Evolutionary conservation across 2,329 filamentous ascomycete species (phyloP).

Genomic region (Exutisphaerella laricina): DNA sequence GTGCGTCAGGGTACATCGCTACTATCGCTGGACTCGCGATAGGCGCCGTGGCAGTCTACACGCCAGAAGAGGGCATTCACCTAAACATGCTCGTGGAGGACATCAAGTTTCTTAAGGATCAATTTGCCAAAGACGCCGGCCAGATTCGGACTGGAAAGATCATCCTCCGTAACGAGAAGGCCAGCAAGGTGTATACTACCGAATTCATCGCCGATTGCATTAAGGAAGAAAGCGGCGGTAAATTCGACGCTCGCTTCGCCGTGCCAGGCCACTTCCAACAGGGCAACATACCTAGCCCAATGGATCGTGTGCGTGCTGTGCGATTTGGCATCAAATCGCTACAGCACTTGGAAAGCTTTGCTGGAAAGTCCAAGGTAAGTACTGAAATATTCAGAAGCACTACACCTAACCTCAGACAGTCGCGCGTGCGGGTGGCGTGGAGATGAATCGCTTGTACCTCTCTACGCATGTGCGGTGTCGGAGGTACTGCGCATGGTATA

Average conservation of each 20-base stretch:
- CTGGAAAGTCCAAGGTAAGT: slow-evolving; percentile 59
- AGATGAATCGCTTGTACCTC: too few species aligned
- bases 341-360: slow-evolving; percentile 78
- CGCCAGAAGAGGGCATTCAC: slow-evolving; percentile 90
- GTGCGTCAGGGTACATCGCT: slow-evolving; percentile 87
- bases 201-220: slow-evolving; percentile 95
- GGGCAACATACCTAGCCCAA: slow-evolving; percentile 70
- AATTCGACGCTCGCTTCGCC: slow-evolving; percentile 87
- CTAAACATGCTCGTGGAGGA: slow-evolving; percentile 89
- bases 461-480: too few species aligned
- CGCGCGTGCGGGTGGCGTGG: too few species aligned
- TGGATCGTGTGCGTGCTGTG: slow-evolving; percentile 91
- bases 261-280: slow-evolving; percentile 58
- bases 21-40: slow-evolving; percentile 87
- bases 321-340: slow-evolving; percentile 91
- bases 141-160: slow-evolving; percentile 86
- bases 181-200: slow-evolving; percentile 82
- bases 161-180: slow-evolving; percentile 94
- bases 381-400: too few species aligned
- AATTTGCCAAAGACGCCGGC: slow-evolving; percentile 79
- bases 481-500: too few species aligned
- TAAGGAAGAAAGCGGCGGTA: slow-evolving; percentile 81
- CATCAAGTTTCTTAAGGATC: slow-evolving; percentile 79
- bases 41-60: slow-evolving; percentile 89
- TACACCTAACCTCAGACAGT: too few species aligned